Percentiles rank a stretch among this genome's conserved stretches.
Evolutionary conservation across 257 asterid genomes (phyloP).

Genomic region (Paulownia fortunei): DNA sequence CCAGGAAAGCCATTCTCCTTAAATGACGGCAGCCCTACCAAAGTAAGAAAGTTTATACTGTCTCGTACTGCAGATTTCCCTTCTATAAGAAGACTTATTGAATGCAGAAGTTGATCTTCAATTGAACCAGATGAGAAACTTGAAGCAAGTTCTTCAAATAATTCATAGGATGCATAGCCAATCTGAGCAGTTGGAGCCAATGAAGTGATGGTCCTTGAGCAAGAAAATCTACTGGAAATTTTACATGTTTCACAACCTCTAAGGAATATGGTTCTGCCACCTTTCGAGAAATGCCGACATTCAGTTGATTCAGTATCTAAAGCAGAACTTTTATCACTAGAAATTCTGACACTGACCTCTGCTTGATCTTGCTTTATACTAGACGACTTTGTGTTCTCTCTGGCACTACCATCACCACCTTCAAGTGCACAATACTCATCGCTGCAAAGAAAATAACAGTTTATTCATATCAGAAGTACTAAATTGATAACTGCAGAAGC

Average conservation of each 20-base stretch:
- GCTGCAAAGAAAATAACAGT: slow-evolving; percentile 47
- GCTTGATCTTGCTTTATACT: slow-evolving; percentile 40
- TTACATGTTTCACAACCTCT: slow-evolving; percentile 63
- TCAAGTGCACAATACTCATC: slow-evolving; percentile 61
- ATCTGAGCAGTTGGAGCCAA: slow-evolving; percentile 72
- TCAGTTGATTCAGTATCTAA: slow-evolving; percentile 58
- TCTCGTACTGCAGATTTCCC: slow-evolving; percentile 71
- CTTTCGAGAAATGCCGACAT: slow-evolving; percentile 49
- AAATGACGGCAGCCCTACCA: slow-evolving; percentile 82
- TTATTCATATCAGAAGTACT: slow-evolving; percentile 17
- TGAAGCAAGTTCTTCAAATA: slow-evolving; percentile 66
- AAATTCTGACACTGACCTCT: slow-evolving; percentile 64
- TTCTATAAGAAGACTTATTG: slow-evolving; percentile 64
- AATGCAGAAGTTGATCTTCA: slow-evolving; percentile 74
- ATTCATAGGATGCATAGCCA: slow-evolving; percentile 56
- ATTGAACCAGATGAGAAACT: slow-evolving; percentile 62
- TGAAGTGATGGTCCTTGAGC: slow-evolving; percentile 84
- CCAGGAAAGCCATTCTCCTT: slow-evolving; percentile 73
- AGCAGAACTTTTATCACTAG: slow-evolving; percentile 53
- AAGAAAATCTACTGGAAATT: slow-evolving; percentile 65
- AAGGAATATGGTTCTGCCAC: slow-evolving; percentile 50
- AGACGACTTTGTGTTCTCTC: slow-evolving; percentile 25
- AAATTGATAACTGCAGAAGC: not conserved
- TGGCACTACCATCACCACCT: slow-evolving; percentile 35
- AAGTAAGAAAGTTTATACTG: slow-evolving; percentile 65